Base-by-base conservation (phyloP, 257 asterid species). In the Solanum piurae region DNA sequence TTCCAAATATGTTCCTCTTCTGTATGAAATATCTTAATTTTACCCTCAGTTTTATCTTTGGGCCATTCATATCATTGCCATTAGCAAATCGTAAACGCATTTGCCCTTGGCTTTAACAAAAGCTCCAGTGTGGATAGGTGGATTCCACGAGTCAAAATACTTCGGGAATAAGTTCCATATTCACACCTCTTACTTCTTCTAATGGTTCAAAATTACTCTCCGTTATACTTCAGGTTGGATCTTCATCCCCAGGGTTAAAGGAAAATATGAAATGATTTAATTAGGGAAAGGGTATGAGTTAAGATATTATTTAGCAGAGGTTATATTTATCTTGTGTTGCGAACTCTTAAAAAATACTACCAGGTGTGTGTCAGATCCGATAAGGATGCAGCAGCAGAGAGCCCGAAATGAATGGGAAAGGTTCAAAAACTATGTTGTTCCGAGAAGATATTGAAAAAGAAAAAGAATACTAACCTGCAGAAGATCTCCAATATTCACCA, bases 401-500 rank as follows among this genome's bases (percentile, higher is more conserved):
- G n/a, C 5, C 29, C 29, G 33, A 31, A 31, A 31, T 31, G 33
- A 31, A 31, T 2, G 33, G 33, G 33, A 31, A 31, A 31, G 33
- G 33, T 31, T 31, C 33, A 31, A 31, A 31, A 31, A 31, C 33
- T 31, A 31, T 31, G 33, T 31, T 31, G 33, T 31, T 31, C 33
- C 33, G 33, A 31, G 33, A 31, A 31, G 33, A 31, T 31, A 31
- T 31, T 31, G 9, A 74, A 6, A 73, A 76, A 12, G 6, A 42
- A 55, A 83, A 55, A 55, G 23, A 21, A 12, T 4, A 83, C 88
- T 21, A 86, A 86, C 95, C 96, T 92, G 96, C 60, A 92, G 29
- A 86, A 93, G 92, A 88, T 92, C 96, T 37, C 94, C 95, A 12
- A 91, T 21, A 74, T 92, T 91, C 14, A 91, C 88, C 1, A 90